Evolutionary conservation across 345 rosid genomes (phyloP), one percentile per base, ranked within the genome.

Genomic region (Punica granatum): DNA sequence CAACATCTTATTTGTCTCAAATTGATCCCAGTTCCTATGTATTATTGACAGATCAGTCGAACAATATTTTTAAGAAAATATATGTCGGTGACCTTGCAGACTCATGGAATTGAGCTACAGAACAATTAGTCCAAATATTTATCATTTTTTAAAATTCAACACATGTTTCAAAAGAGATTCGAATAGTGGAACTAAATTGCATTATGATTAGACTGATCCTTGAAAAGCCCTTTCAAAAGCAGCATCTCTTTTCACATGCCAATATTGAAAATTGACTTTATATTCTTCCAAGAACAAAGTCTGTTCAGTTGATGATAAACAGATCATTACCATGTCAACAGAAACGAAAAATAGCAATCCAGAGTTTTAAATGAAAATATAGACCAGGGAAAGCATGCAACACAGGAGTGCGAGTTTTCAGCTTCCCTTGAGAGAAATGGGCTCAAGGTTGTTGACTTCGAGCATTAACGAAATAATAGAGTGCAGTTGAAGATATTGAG

Each of bases 21-120:
- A 94, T 74, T 91, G 98, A 84, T 91, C 75, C 98, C 99, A 94
- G 21, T 77, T 81, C 83, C 96, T 89, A 72, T 16, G 21, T 15
- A 63, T 23, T 62, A 62, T 28, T 26, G 28, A 66, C 11, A 33
- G 49, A 66, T 51, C 61, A 56, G 18, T 30, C 30, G 2, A 26
- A 26, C 23, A 4, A 26, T 26, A 26, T 30, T 26, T 54, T 30
- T 5, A 56, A 56, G 15, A 56, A 56, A 7, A 28, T 56, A 5
- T 26, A 56, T 28, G 41, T 4, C 11, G 41, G 11, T 37, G 34
- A 30, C 33, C 28, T 56, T 26, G 34, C 30, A 26, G 3, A 56
- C 26, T 13, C 33, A 56, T 56, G 61, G 11, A 56, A 26, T 30
- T 37, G 41, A 37, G 26, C 26, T 33, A 3, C 61, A 56, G 34